A percentile compares a stretch with the other conserved stretches of the same genome.
Conservation (phyloP, 2,329 filamentous ascomycete species). For the Blastomyces emzantsi region DNA sequence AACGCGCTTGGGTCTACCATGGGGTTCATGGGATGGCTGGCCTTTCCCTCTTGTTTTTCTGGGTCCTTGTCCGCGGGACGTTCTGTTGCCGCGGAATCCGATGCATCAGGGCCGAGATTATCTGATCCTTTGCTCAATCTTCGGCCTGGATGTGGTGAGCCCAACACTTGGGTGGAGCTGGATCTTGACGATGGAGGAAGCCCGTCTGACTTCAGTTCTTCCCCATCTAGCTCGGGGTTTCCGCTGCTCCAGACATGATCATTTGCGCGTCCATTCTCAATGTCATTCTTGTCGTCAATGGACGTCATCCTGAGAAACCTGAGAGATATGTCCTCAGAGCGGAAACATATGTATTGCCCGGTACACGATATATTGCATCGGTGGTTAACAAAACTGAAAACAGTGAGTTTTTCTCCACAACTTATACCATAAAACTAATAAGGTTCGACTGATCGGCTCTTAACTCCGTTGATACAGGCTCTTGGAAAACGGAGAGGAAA, state of each 20-base stretch:
- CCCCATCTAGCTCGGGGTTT: neutral
- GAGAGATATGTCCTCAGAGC: neutral
- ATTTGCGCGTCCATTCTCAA: neutral
- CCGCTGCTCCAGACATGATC: neutral
- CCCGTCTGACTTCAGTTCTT: neutral
- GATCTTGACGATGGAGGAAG: neutral
- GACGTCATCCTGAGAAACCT: neutral
- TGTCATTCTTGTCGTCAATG: neutral
- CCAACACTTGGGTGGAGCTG: neutral
- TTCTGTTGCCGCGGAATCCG: neutral
- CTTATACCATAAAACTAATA: neutral
- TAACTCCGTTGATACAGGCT: neutral
- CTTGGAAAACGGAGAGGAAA: neutral
- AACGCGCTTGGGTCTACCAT: conserved; percentile 13
- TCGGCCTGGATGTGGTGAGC: neutral
- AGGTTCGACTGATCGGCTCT: neutral
- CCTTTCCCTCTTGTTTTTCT: neutral
- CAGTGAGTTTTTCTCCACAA: neutral
- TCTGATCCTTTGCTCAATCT: neutral
- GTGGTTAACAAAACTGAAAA: neutral
- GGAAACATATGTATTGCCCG: neutral
- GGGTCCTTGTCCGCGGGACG: conserved; percentile 4
- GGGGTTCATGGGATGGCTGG: conserved; percentile 5
- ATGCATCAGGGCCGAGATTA: neutral
- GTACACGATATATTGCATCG: neutral